Evolutionary conservation across 139 green algal species (phyloP).

Genomic region (Chlamydomonas incerta): DNA sequence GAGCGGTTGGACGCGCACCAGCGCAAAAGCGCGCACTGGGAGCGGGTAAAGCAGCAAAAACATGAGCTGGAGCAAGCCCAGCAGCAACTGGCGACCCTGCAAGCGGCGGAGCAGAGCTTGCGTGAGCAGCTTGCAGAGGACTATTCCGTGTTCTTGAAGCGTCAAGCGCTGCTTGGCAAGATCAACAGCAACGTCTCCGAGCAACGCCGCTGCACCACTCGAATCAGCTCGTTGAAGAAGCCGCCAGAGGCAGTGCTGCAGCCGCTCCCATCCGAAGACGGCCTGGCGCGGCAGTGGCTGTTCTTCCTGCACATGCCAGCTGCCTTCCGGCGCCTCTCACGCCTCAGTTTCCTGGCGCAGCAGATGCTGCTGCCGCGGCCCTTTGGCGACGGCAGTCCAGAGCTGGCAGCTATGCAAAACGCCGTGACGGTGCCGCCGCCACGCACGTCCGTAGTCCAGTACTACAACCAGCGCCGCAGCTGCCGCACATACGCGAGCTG

Average conservation of each 20-base stretch:
- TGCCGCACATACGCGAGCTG: constrained; percentile 18
- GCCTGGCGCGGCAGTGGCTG: constrained; percentile 46
- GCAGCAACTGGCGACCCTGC: not conserved
- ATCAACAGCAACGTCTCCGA: not conserved
- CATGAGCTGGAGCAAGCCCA: not conserved
- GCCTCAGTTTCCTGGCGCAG: constrained; percentile 59
- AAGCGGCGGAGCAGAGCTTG: not conserved
- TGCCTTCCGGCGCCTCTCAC: constrained; percentile 51
- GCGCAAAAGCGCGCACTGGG: constrained; percentile 49
- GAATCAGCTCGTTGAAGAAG: not conserved
- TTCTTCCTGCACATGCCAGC: constrained; percentile 67
- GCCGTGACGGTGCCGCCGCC: not conserved
- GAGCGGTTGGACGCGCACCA: constrained; percentile 42
- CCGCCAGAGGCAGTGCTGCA: constrained; percentile 59
- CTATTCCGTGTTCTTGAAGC: too few relatives aligned
- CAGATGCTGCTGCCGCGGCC: constrained; percentile 60
- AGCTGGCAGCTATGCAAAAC: not conserved
- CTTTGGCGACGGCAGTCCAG: not conserved
- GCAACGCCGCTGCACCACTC: too few relatives aligned
- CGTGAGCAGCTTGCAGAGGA: not conserved
- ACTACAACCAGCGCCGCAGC: constrained; percentile 43
- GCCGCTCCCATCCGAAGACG: constrained; percentile 42
- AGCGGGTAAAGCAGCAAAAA: constrained; percentile 35
- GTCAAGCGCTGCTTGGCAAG: not conserved
- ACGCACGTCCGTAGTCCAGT: not conserved